Evolutionary conservation across 2,329 filamentous ascomycete species (phyloP).

Genomic region (Lasiodiplodia hormozganensis): DNA sequence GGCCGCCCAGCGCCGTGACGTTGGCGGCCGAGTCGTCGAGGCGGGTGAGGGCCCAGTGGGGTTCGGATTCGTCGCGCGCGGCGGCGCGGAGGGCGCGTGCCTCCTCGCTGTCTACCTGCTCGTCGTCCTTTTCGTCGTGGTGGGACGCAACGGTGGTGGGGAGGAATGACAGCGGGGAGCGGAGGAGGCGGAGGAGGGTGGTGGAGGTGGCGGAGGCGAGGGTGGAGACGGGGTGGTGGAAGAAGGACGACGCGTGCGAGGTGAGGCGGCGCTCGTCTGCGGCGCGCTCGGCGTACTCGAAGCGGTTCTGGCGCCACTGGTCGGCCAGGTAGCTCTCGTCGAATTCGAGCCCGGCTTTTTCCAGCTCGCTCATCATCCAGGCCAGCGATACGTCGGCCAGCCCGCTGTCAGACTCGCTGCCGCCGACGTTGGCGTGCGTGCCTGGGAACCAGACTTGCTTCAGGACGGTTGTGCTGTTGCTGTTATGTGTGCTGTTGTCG

Average conservation of each 20-base stretch:
- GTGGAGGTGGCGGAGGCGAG: background rate
- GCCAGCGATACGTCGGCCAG: constrained; percentile 60
- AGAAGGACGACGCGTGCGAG: background rate
- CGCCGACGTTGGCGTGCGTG: constrained; percentile 57
- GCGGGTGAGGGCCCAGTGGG: constrained; percentile 31
- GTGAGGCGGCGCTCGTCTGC: too few relatives aligned
- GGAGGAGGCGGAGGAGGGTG: background rate
- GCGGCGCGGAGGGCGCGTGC: background rate
- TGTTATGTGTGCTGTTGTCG: background rate
- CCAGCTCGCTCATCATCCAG: constrained; percentile 64
- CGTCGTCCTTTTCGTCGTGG: background rate
- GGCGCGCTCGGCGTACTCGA: constrained; percentile 3
- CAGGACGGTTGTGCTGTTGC: constrained; percentile 34
- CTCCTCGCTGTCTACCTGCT: background rate
- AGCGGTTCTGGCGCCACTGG: background rate
- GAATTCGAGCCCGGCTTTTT: constrained; percentile 55
- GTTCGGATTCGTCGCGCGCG: background rate
- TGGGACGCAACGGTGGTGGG: background rate
- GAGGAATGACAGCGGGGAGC: background rate
- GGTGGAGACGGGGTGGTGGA: background rate
- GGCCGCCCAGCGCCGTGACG: constrained; percentile 30
- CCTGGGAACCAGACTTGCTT: constrained; percentile 58
- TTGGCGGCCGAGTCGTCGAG: constrained; percentile 29
- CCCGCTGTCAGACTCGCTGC: constrained; percentile 55
- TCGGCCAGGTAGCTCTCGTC: constrained; percentile 51